Base-by-base conservation (phyloP, 2,329 filamentous ascomycete genomes). In the Apiospora aurea region DNA sequence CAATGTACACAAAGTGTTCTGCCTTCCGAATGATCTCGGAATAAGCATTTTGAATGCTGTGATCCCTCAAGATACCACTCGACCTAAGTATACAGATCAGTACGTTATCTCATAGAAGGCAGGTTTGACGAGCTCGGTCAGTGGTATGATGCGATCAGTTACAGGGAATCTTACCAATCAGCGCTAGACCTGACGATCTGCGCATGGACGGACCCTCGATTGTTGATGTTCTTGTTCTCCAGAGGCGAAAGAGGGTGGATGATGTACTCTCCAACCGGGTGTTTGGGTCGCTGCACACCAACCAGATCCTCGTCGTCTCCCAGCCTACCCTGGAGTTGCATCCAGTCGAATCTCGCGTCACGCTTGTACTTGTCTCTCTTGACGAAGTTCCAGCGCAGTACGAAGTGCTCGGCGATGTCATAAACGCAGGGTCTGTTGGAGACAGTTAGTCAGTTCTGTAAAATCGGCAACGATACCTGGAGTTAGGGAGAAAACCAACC, bases 281-380 rank as follows among this genome's bases (percentile, higher is more conserved):
- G 94, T 79, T 94, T 93, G 0, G 96, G 96, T 53, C 95, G 88
- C 79, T 98, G 96, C 1, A 98, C 95, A 46, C 92, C 94, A 41
- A 97, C 87, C 1, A 98, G 86, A 78, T 97, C 94, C 79, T 98
- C 95, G 75, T 97, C 89, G 0, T 93, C 88, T 10, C 90, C 93
- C 71, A 92, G 88, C 18, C 94, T 90, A 8, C 93, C 94, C 72
- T 94, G 91, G 73, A 98, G 82, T 73, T 90, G 87, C 7, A 98
- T 85, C 95, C 95, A 98, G 79, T 97, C 94, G 75, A 94, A 97
- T 49, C 90, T 86, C 0, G 90, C 85, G 75, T 96, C 93, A 6
- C 95, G 92, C 85, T 98, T 98, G 85, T 98, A 98, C 85, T 98
- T 98, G 86, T 98, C 96, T 47, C 96, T 91, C 83, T 98, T 98